A percentile compares a stretch with the other conserved stretches of the same genome.
These are phyloP conservation scores for Solanum corneliomulleri DNA, from an alignment of 257 asterid species.

Conservation along the genomic window DNA sequence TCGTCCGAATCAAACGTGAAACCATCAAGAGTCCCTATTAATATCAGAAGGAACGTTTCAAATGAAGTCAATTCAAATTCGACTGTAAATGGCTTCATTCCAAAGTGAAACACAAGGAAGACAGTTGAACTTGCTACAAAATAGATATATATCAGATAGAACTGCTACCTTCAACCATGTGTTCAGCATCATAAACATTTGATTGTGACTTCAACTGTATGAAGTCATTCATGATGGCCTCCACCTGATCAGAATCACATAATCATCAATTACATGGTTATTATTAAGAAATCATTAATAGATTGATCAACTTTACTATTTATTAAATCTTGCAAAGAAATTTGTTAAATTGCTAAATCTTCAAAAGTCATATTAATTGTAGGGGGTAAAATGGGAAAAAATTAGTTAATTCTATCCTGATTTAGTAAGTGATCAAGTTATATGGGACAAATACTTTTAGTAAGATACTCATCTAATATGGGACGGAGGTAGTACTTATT, in stretches of 20 bases:
- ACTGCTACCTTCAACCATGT: constrained; percentile 80
- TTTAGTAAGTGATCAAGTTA: too few species aligned
- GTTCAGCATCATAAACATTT: constrained; percentile 67
- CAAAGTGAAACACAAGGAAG: neutral
- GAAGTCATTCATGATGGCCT: constrained; percentile 83
- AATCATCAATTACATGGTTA: neutral
- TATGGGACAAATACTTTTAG: too few species aligned
- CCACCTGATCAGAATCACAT: constrained; percentile 46
- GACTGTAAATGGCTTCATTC: neutral
- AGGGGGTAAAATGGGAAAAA: too few species aligned
- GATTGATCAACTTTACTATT: too few species aligned
- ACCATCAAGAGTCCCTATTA: constrained; percentile 78
- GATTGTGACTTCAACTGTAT: constrained; percentile 75
- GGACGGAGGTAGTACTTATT: too few species aligned
- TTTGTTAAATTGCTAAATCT: too few species aligned
- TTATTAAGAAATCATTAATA: too few species aligned
- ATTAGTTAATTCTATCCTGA: too few species aligned
- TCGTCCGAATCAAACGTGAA: constrained; percentile 85
- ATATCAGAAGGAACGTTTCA: constrained; percentile 10
- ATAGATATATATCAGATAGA: neutral
- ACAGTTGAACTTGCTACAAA: neutral
- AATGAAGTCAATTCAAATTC: neutral
- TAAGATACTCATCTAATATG: too few species aligned
- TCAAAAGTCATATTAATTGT: too few species aligned
- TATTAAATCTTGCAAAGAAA: too few species aligned